These are phyloP conservation scores for Nannizziopsis arthrosporioides DNA, from an alignment of 2,329 filamentous ascomycete species.

Conservation along the genomic window DNA sequence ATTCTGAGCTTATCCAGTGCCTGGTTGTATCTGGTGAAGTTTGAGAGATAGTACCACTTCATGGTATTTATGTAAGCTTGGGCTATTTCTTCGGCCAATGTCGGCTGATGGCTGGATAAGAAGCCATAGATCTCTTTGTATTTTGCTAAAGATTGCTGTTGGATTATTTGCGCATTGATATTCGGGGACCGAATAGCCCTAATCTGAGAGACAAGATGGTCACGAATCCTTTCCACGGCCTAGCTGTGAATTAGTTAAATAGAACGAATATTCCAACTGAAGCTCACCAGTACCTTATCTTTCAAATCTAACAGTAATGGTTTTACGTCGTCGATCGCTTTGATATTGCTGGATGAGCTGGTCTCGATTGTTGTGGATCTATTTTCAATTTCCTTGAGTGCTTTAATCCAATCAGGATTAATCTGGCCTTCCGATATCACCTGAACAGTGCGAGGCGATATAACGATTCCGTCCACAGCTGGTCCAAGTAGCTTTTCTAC, in stretches of 20 bases:
- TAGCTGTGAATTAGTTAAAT: constrained; percentile 24
- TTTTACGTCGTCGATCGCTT: constrained; percentile 70
- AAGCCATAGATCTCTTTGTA: constrained; percentile 85
- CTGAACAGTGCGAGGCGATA: constrained; percentile 70
- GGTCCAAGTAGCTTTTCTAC: constrained; percentile 82
- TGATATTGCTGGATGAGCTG: constrained; percentile 53
- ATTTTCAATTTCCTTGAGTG: constrained; percentile 71
- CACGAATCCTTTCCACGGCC: constrained; percentile 87
- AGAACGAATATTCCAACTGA: background rate
- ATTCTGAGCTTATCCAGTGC: constrained; percentile 76
- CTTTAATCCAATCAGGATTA: constrained; percentile 78
- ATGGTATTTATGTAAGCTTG: constrained; percentile 97
- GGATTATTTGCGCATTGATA: constrained; percentile 93
- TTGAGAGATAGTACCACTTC: constrained; percentile 92
- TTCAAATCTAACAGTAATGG: constrained; percentile 76
- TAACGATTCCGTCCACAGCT: constrained; percentile 79
- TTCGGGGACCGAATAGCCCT: constrained; percentile 87
- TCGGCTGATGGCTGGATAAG: constrained; percentile 65
- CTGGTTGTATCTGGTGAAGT: constrained; percentile 78
- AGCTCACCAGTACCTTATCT: constrained; percentile 50
- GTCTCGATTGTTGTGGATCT: constrained; percentile 60
- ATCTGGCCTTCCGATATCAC: constrained; percentile 81
- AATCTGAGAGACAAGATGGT: constrained; percentile 88
- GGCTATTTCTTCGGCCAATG: constrained; percentile 78
- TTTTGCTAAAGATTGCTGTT: constrained; percentile 78